These are phyloP conservation scores for Corymbia citriodora DNA, from an alignment of 441 rosid genomes.

Conservation along the genomic window DNA sequence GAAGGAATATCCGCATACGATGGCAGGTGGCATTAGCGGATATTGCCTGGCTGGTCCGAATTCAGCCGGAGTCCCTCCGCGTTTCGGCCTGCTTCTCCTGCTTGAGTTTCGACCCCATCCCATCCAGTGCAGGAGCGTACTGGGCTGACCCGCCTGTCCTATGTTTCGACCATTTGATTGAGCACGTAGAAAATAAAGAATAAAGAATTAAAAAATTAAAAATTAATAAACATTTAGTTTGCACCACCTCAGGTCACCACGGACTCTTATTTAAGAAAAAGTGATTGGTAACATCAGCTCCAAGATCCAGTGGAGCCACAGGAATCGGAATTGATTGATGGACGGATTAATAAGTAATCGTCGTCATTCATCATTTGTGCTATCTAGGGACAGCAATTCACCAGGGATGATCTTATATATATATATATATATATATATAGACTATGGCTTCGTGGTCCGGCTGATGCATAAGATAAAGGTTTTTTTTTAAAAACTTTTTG, in stretches of 20 bases:
- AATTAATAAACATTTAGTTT: background rate
- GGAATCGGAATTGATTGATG: background rate
- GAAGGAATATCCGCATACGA: background rate
- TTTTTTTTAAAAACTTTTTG: background rate
- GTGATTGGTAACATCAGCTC: background rate
- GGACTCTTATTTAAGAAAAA: background rate
- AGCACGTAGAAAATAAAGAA: background rate
- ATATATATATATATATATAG: background rate
- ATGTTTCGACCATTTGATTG: background rate
- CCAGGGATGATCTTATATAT: background rate
- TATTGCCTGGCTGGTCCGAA: background rate
- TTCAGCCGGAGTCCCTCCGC: background rate
- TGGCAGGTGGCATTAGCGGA: background rate
- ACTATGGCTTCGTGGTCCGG: background rate
- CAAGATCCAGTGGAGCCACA: background rate
- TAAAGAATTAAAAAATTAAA: background rate
- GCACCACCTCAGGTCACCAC: background rate
- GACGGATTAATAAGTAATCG: background rate
- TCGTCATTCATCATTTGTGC: background rate
- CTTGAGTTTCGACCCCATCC: background rate
- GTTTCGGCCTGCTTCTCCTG: background rate
- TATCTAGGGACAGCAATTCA: background rate
- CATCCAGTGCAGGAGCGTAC: background rate
- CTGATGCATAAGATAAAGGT: background rate
- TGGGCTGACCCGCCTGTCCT: background rate